phyloP scores from a whole-genome alignment of 2,329 filamentous ascomycete genomes.

The Colletotrichum musicola region DNA sequence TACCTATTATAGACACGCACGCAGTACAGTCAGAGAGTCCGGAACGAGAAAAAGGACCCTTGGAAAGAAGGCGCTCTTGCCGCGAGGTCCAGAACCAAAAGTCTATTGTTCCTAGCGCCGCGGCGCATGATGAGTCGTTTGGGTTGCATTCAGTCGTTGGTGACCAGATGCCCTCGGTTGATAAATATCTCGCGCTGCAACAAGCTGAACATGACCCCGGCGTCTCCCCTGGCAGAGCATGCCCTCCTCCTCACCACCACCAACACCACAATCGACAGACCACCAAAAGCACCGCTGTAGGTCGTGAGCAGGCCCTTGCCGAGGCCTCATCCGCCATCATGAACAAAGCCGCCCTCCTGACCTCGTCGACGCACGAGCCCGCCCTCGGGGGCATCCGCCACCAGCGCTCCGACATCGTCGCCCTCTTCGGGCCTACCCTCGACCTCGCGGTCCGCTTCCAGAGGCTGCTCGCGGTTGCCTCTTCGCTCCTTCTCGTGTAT shows the following conservation, averaged over 20 bases:
- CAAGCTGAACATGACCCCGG: background rate
- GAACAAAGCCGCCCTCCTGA: constrained; percentile 54
- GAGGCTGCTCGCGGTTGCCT: constrained; percentile 47
- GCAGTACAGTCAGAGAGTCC: background rate
- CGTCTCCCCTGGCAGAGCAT: background rate
- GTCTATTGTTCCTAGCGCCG: background rate
- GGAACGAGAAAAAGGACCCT: background rate
- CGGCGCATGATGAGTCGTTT: background rate
- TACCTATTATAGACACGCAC: no score
- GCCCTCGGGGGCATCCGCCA: constrained; percentile 41
- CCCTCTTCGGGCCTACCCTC: constrained; percentile 50
- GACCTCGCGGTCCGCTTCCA: constrained; percentile 51
- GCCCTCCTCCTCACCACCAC: background rate
- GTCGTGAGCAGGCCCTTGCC: constrained; percentile 31
- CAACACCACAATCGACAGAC: background rate
- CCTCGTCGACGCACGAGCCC: constrained; percentile 53
- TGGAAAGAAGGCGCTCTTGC: constrained; percentile 10
- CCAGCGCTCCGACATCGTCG: constrained; percentile 49
- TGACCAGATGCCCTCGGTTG: constrained; percentile 20
- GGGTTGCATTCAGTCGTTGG: constrained; percentile 19
- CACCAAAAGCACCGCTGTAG: constrained; percentile 18
- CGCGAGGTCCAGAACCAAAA: background rate
- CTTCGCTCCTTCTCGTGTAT: constrained; percentile 48
- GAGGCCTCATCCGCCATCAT: constrained; percentile 42
- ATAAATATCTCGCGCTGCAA: constrained; percentile 32